Base-by-base conservation (phyloP, 345 rosid species). In the Eucalyptus cloeziana region DNA sequence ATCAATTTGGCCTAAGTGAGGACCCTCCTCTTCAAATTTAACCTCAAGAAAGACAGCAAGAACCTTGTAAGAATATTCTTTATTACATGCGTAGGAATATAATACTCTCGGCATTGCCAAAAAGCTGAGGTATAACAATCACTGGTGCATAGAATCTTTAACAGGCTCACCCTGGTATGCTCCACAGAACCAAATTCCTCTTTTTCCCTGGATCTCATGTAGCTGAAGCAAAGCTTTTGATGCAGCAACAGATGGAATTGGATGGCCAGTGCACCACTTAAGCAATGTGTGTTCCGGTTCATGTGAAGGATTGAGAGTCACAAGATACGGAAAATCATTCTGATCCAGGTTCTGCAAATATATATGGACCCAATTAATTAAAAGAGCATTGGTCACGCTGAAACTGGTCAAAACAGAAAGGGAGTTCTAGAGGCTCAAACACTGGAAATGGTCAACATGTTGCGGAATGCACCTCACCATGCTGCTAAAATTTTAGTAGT, bases 141-240 rank as follows among this genome's bases (percentile, higher is more conserved):
- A 31, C 52, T n/a, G 51, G 37, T 4, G 43, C 22, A 37, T 67
- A 31, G 40, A 31, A 31, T 31, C 67, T 67, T n/a, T 31, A 17
- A 50, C 37, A 22, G 27, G 62, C 89, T 91, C 71, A 96, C 98
- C 99, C 79, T 93, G 96, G 92, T 95, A 97, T 60, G 99, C 99
- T 90, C 98, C 99, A 86, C 97, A 96, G 90, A 94, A 97, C 99
- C 99, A 97, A 86, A 96, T 56, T 89, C 96, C 95, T 88, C 97
- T 95, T 89, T 91, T 97, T n/a, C 99, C 99, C 86, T 96, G 99
- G 92, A 97, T 95, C 91, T 49, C 89, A 71, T 93, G 91, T 86
- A 96, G 93, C 93, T 95, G 97, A 24, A 92, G 94, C 10, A 96
- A 93, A 88, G 99, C 99, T 91, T 92, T 96, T 86, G 94, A 91